These are phyloP conservation scores for Obba rivulosa DNA, from an alignment of 768 basidiomycete species.

Conservation along the genomic window DNA sequence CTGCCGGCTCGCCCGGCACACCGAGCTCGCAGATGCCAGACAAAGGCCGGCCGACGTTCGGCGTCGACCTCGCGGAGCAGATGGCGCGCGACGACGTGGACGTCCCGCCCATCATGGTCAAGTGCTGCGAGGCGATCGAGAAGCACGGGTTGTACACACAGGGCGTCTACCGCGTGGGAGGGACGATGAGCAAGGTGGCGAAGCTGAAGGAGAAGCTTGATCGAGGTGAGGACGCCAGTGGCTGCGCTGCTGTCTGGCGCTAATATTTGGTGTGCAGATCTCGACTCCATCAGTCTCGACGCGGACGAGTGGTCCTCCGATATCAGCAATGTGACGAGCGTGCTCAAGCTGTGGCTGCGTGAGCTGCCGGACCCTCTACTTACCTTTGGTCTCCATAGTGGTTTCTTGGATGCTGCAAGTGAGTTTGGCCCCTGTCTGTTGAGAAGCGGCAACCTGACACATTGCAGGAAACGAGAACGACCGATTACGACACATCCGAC, in stretches of 20 bases:
- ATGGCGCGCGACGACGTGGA: conserved; percentile 89
- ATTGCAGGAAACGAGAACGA: conserved; percentile 84
- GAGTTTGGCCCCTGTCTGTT: conserved; percentile 27
- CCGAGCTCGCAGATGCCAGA: conserved; percentile 37
- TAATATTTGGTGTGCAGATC: conserved; percentile 39
- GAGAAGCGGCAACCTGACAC: background rate
- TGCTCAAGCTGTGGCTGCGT: conserved; percentile 92
- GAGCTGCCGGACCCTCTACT: conserved; percentile 93
- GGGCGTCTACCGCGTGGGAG: conserved; percentile 92
- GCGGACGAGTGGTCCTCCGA: conserved; percentile 88
- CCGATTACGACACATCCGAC: conserved; percentile 86
- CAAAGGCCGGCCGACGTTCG: conserved; percentile 81
- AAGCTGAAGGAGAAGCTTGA: conserved; percentile 81
- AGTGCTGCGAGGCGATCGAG: conserved; percentile 91
- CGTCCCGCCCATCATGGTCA: conserved; percentile 80
- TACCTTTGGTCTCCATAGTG: conserved; percentile 77
- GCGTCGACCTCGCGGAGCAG: conserved; percentile 88
- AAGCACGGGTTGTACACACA: conserved; percentile 77
- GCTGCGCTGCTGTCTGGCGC: conserved; percentile 1
- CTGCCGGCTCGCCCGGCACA: conserved; percentile 22
- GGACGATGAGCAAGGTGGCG: conserved; percentile 82
- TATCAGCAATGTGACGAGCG: conserved; percentile 94
- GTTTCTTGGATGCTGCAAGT: conserved; percentile 96
- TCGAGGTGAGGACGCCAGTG: conserved; percentile 49
- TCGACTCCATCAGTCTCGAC: conserved; percentile 84